A percentile compares a stretch with the other conserved stretches of the same genome.
Evolutionary conservation across 1,284 basidiomycete species (phyloP).

Genomic region (Pseudozyma tsukubaensis): DNA sequence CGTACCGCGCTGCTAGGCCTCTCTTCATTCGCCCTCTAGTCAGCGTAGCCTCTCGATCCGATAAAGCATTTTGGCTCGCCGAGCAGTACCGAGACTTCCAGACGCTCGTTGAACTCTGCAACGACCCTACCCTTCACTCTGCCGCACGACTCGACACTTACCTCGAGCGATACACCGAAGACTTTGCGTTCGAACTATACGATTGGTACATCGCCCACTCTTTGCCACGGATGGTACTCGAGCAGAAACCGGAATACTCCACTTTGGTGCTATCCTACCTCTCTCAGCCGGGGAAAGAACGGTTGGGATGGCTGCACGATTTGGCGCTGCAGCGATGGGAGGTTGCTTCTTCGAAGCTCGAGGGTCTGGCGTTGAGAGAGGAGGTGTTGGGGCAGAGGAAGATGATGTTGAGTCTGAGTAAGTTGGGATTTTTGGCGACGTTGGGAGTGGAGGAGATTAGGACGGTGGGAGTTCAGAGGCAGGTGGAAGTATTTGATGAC

Average conservation of each 20-base stretch:
- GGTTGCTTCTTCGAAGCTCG: constrained; percentile 76
- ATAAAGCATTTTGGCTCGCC: constrained; percentile 81
- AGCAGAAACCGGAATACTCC: constrained; percentile 76
- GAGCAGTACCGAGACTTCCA: constrained; percentile 86
- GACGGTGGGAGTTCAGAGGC: constrained; percentile 53
- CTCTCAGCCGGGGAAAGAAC: constrained; percentile 74
- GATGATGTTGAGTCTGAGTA: constrained; percentile 90
- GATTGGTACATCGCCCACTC: constrained; percentile 75
- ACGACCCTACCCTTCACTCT: constrained; percentile 70
- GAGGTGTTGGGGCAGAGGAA: constrained; percentile 71
- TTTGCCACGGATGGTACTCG: constrained; percentile 80
- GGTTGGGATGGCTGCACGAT: constrained; percentile 87
- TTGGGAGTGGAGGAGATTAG: constrained; percentile 37
- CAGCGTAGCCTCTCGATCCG: constrained; percentile 75
- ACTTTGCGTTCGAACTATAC: constrained; percentile 88
- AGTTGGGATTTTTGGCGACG: constrained; percentile 81
- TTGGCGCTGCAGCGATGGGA: constrained; percentile 78
- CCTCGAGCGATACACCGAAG: constrained; percentile 82
- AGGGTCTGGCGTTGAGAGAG: constrained; percentile 72
- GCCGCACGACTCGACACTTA: constrained; percentile 73
- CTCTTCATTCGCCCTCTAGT: constrained; percentile 80
- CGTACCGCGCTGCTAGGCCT: constrained; percentile 78
- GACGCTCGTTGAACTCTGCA: constrained; percentile 83
- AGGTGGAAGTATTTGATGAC: constrained; percentile 71
- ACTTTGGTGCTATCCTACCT: constrained; percentile 82